These are phyloP conservation scores for Chaetomium sp. DNA, from an alignment of 2,329 filamentous ascomycete genomes.

Conservation along the genomic window DNA sequence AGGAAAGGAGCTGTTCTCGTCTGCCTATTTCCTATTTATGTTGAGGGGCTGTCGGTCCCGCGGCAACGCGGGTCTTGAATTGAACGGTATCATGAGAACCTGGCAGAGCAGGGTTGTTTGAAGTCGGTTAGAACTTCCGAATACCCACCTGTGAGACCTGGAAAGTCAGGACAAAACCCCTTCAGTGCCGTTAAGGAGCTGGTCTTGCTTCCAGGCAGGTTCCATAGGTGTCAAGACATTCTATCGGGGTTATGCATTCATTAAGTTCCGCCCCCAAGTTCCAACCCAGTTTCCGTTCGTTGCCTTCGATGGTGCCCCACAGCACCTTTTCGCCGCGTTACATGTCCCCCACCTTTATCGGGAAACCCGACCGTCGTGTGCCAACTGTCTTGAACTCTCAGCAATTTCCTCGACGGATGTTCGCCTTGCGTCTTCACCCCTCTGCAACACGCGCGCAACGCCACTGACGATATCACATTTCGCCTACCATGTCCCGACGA, in stretches of 20 bases:
- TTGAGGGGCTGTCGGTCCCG: too few relatives aligned
- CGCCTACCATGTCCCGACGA: conserved; percentile 64
- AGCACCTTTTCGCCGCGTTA: neutral
- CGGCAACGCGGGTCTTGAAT: too few relatives aligned
- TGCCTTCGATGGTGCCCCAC: neutral
- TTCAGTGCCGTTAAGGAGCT: too few relatives aligned
- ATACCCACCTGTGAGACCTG: too few relatives aligned
- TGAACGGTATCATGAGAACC: too few relatives aligned
- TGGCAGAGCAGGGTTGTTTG: too few relatives aligned
- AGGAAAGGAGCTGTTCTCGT: too few relatives aligned
- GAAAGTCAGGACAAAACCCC: too few relatives aligned
- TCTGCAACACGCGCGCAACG: neutral
- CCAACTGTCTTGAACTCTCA: conserved; percentile 3
- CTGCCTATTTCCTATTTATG: too few relatives aligned
- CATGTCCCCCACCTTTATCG: neutral
- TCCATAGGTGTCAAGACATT: too few relatives aligned
- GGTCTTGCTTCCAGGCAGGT: too few relatives aligned
- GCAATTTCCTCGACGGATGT: neutral
- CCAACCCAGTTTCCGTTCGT: neutral
- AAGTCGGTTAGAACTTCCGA: too few relatives aligned
- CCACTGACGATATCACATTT: neutral
- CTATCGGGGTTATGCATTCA: neutral
- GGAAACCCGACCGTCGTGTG: neutral
- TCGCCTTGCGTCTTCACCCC: neutral
- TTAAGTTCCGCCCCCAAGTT: neutral